Evolutionary conservation across 2,329 filamentous ascomycete species (phyloP).

Genomic region (Scopulariopsis brevicaulis): DNA sequence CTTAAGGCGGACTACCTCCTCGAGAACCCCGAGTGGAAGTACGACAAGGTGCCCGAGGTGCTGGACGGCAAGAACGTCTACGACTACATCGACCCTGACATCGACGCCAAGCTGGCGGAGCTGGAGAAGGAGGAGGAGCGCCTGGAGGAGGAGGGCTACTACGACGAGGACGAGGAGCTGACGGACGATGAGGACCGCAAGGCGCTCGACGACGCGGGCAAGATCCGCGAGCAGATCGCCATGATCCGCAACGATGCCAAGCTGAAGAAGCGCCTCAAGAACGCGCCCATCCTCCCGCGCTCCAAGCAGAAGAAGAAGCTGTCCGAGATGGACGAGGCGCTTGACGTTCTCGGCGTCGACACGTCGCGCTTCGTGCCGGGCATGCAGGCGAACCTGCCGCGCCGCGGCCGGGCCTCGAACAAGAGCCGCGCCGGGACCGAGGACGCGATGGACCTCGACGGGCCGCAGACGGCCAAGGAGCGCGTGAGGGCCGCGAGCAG

Average conservation of each 20-base stretch:
- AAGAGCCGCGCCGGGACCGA: conserved; percentile 51
- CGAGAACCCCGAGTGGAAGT: conserved; percentile 84
- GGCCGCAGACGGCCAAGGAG: conserved; percentile 31
- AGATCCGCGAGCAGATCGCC: conserved; percentile 89
- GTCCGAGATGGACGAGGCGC: conserved; percentile 74
- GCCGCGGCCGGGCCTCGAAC: conserved; percentile 62
- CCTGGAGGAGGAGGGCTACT: conserved; percentile 84
- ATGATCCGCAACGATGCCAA: conserved; percentile 89
- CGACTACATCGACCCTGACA: conserved; percentile 95
- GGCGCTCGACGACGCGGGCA: conserved; percentile 78
- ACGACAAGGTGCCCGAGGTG: conserved; percentile 90
- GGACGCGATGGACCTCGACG: conserved; percentile 67
- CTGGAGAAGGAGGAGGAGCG: conserved; percentile 94
- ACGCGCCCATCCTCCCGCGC: conserved; percentile 85
- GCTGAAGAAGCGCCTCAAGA: conserved; percentile 96
- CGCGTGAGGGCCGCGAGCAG: conserved; percentile 65
- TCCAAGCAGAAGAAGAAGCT: conserved; percentile 70
- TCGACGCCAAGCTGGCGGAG: conserved; percentile 81
- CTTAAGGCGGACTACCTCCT: conserved; percentile 81
- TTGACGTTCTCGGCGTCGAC: conserved; percentile 80
- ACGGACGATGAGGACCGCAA: conserved; percentile 86
- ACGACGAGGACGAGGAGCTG: conserved; percentile 72
- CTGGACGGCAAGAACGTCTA: conserved; percentile 95
- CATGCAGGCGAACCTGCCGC: conserved; percentile 47
- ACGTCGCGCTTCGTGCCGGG: conserved; percentile 32